Conservation (phyloP, 257 asterid species). For the Solanum etuberosum region DNA sequence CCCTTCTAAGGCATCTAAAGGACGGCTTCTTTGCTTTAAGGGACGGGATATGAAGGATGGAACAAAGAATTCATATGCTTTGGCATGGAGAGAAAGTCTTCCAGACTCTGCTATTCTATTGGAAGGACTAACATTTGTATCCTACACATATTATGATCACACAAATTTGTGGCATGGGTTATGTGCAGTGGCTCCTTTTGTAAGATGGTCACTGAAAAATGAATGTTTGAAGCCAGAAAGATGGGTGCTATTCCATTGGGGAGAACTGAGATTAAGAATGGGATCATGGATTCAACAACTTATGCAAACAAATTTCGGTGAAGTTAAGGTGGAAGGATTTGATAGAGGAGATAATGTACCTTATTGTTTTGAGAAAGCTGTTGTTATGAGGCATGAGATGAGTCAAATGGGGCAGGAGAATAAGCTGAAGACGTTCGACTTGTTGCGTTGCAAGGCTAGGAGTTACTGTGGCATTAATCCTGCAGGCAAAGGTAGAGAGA, state of each 20-base stretch:
- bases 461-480: slow-evolving; percentile 14
- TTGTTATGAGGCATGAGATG: slow-evolving; percentile 25
- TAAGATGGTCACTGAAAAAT: slow-evolving; percentile 23
- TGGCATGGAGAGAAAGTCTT: slow-evolving; percentile 24
- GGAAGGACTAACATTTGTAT: slow-evolving; percentile 26
- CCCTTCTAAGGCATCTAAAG: slow-evolving; percentile 19
- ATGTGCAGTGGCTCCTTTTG: slow-evolving; percentile 20
- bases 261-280: slow-evolving; percentile 17
- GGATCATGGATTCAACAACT: slow-evolving; percentile 23
- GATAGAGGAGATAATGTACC: slow-evolving; percentile 10
- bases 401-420: slow-evolving; percentile 18
- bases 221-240: slow-evolving; percentile 17
- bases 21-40: slow-evolving; percentile 18
- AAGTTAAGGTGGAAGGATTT: slow-evolving; percentile 17
- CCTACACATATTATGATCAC: slow-evolving; percentile 18
- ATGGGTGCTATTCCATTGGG: slow-evolving; percentile 29
- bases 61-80: slow-evolving; percentile 19
- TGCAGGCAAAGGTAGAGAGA: background rate
- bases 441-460: slow-evolving; percentile 23
- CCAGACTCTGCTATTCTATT: slow-evolving; percentile 18
- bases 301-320: slow-evolving; percentile 8
- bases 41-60: slow-evolving; percentile 18
- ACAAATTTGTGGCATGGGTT: slow-evolving; percentile 30
- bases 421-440: slow-evolving; percentile 11
- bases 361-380: slow-evolving; percentile 29